Conservation (phyloP, 225 moss, liverwort and hornwort genomes). For the Rhytidiadelphus loreus region DNA sequence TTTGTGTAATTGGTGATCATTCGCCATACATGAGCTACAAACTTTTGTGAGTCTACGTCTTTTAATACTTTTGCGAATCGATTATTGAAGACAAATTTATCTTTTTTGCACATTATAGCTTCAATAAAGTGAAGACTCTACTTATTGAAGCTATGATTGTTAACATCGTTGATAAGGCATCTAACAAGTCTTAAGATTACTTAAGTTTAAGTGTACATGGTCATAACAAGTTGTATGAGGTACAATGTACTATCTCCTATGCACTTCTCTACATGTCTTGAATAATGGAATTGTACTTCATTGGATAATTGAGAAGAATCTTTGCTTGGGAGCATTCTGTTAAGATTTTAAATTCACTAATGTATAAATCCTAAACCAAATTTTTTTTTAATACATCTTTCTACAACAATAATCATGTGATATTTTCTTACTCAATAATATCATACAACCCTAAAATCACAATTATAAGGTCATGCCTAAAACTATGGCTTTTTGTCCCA, state of each 20-base stretch:
- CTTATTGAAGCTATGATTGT: not conserved
- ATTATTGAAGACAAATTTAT: not conserved
- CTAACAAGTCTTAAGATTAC: not conserved
- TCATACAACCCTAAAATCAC: rapidly evolving
- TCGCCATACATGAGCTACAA: rapidly evolving
- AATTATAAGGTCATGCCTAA: not conserved
- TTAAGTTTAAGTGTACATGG: not conserved
- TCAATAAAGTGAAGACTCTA: not conserved
- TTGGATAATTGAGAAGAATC: not conserved
- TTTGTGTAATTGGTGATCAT: too few relatives aligned
- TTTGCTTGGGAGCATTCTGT: rapidly evolving
- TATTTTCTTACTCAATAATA: not conserved
- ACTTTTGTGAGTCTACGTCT: not conserved
- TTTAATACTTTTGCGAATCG: not conserved
- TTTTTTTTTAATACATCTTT: not conserved
- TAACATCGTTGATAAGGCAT: not conserved
- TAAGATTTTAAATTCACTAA: not conserved
- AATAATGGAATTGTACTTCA: not conserved
- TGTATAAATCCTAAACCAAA: not conserved
- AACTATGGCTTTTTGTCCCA: not conserved
- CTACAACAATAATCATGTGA: not conserved
- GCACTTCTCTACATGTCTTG: not conserved
- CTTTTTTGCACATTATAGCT: not conserved
- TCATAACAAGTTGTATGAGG: not conserved
- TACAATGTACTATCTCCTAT: not conserved